Conservation (phyloP, 176 grass and related monocot genomes). For the Zizania latifolia region DNA sequence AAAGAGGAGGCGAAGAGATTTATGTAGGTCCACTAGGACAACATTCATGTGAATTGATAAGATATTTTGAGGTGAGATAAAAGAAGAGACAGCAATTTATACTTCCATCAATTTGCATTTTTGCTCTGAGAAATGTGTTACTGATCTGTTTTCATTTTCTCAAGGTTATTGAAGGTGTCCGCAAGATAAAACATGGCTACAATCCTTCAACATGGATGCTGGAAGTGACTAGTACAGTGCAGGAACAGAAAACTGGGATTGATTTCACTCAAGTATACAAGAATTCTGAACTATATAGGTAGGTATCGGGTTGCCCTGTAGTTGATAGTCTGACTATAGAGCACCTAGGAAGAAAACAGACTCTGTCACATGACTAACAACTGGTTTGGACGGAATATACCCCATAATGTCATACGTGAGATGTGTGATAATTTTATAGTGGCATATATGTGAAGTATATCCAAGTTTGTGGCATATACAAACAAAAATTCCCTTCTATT, state of each 20-base stretch:
- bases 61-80: background rate
- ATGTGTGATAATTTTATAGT: too few relatives aligned
- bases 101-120: too few relatives aligned
- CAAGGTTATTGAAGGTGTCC: background rate
- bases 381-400: too few relatives aligned
- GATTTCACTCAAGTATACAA: conserved; percentile 1
- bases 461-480: too few relatives aligned
- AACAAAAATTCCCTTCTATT: too few relatives aligned
- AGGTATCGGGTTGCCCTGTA: background rate
- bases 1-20: background rate
- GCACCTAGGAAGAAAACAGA: too few relatives aligned
- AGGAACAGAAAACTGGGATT: background rate
- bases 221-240: background rate
- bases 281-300: conserved; percentile 10
- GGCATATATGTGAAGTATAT: too few relatives aligned
- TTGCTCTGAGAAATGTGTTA: background rate
- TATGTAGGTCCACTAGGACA: background rate
- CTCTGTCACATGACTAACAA: too few relatives aligned
- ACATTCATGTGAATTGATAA: background rate
- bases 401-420: too few relatives aligned
- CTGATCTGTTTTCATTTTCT: background rate
- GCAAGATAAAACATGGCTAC: conserved; percentile 16
- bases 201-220: conserved; percentile 20
- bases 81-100: background rate
- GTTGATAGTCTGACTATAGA: too few relatives aligned